Conservation (phyloP, 2,329 filamentous ascomycete genomes). For the Arthrobotrys entomopaga region DNA sequence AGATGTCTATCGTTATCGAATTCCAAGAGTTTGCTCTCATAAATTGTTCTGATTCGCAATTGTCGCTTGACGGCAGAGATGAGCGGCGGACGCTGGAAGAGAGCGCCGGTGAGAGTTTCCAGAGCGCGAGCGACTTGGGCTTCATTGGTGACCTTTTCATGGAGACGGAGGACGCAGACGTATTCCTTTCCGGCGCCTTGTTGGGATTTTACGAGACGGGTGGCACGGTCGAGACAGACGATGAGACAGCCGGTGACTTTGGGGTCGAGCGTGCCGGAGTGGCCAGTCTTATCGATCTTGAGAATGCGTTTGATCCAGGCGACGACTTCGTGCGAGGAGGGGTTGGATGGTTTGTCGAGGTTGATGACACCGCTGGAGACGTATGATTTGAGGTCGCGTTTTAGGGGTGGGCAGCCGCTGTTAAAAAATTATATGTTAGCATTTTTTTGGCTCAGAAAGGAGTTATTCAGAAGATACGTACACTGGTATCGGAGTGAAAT, state of each 20-base stretch:
- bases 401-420: conserved; percentile 87
- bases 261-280: conserved; percentile 97
- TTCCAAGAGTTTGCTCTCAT: conserved; percentile 92
- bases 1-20: conserved; percentile 98
- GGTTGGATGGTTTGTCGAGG: conserved; percentile 96
- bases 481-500: conserved; percentile 91
- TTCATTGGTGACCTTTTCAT: conserved; percentile 93
- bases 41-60: conserved; percentile 95
- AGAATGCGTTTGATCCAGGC: conserved; percentile 99
- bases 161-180: conserved; percentile 91
- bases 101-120: conserved; percentile 93
- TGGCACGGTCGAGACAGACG: conserved; percentile 95
- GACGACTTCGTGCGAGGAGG: conserved; percentile 97
- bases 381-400: conserved; percentile 96
- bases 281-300: conserved; percentile 93
- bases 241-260: conserved; percentile 97
- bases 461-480: conserved; percentile 12
- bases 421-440: conserved; percentile 12
- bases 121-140: conserved; percentile 91
- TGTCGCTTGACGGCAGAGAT: conserved; percentile 99
- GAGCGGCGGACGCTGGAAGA: conserved; percentile 95
- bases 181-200: conserved; percentile 99
- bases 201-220: conserved; percentile 97
- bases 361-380: conserved; percentile 98
- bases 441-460: not conserved